Evolutionary conservation across 1,284 basidiomycete species (phyloP).

Genomic region (Trametes versicolor): DNA sequence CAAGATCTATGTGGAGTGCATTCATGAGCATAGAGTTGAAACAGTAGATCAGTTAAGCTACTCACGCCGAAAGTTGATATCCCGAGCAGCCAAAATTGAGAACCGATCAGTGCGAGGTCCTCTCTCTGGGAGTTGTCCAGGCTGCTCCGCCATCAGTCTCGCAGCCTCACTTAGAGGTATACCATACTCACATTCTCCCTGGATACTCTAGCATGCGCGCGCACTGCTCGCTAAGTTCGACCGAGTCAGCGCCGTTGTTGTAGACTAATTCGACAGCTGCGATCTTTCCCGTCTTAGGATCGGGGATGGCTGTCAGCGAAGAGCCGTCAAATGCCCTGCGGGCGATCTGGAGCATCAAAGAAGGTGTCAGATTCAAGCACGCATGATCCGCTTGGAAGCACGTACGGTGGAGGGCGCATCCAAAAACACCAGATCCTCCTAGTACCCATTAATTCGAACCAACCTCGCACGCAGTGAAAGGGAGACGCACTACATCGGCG

Average conservation of each 20-base stretch:
- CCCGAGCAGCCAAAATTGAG: constrained; percentile 68
- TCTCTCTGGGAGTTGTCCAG: constrained; percentile 59
- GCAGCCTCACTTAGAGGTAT: neutral
- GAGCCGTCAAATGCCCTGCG: constrained; percentile 16
- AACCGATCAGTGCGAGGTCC: constrained; percentile 58
- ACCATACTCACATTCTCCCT: constrained; percentile 49
- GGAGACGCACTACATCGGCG: neutral
- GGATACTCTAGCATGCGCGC: constrained; percentile 56
- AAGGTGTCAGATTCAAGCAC: neutral
- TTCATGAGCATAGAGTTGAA: neutral
- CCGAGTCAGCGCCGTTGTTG: constrained; percentile 31
- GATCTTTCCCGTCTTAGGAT: constrained; percentile 25
- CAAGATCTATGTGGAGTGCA: constrained; percentile 44
- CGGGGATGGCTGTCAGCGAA: constrained; percentile 14
- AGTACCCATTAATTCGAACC: neutral
- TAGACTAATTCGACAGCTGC: constrained; percentile 37
- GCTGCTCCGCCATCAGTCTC: constrained; percentile 40
- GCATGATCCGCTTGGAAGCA: neutral
- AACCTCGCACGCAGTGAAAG: too few species aligned
- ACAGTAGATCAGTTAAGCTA: neutral
- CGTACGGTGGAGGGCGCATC: constrained; percentile 1
- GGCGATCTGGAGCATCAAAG: neutral
- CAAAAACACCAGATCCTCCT: neutral
- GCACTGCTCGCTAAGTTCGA: constrained; percentile 50
- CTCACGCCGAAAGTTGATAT: constrained; percentile 59